Percentiles rank a stretch among this genome's conserved stretches.
Evolutionary conservation across 371 early-diverging fungal species (phyloP).

Genomic region (Funneliformis caledonium): DNA sequence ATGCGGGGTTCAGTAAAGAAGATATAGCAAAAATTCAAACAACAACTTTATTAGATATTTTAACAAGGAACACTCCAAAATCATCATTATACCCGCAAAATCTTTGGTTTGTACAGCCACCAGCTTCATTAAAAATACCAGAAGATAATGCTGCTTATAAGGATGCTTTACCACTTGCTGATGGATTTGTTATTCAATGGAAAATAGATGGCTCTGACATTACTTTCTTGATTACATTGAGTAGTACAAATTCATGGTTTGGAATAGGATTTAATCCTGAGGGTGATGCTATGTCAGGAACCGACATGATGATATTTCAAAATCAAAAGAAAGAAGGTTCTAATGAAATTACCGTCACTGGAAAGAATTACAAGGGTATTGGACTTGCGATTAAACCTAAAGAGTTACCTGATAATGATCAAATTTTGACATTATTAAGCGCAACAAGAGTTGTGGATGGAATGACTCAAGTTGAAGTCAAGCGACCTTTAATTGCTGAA

Average conservation of each 20-base stretch:
- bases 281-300: conserved; percentile 8
- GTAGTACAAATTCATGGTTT: conserved; percentile 24
- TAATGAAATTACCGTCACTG: neutral
- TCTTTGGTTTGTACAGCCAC: conserved; percentile 26
- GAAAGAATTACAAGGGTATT: conserved; percentile 3
- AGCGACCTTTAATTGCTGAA: neutral
- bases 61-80: neutral
- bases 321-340: neutral
- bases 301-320: conserved; percentile 19
- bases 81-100: neutral
- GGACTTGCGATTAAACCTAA: neutral
- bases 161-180: no score
- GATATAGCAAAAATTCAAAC: neutral
- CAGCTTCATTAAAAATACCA: neutral
- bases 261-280: conserved; percentile 27
- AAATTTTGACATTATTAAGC: neutral
- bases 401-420: neutral
- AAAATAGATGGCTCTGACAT: neutral
- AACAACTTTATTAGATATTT: conserved; percentile 11
- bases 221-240: conserved; percentile 1
- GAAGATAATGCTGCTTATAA: neutral
- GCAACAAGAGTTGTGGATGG: neutral
- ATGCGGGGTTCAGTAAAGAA: neutral
- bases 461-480: neutral
- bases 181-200: conserved; percentile 17